These are phyloP conservation scores for Fusarium miscanthi DNA, from an alignment of 2,329 filamentous ascomycete species.

Conservation along the genomic window DNA sequence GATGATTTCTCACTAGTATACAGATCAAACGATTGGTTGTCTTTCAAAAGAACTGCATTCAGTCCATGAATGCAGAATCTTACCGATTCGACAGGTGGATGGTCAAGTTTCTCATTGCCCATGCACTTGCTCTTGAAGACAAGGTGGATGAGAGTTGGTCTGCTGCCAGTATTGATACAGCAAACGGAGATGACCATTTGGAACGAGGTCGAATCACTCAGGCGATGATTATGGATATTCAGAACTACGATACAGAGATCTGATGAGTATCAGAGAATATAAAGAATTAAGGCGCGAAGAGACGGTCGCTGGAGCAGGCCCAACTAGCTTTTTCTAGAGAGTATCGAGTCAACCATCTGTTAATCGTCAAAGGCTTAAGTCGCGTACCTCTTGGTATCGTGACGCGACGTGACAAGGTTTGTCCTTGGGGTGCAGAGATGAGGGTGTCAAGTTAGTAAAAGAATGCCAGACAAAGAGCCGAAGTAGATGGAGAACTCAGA, in stretches of 20 bases:
- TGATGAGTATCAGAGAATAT: background rate
- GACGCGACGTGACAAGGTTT: background rate
- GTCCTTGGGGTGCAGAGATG: background rate
- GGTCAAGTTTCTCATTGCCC: conserved; percentile 55
- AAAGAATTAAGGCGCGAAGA: accelerated
- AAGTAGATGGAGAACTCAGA: background rate
- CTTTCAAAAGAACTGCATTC: conserved; percentile 49
- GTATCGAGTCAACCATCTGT: too few relatives aligned
- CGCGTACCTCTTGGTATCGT: background rate
- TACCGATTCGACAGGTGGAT: conserved; percentile 61
- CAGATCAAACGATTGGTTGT: conserved; percentile 50
- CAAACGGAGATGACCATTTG: conserved; percentile 8
- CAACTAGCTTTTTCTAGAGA: too few relatives aligned
- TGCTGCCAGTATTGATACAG: background rate
- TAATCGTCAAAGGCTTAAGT: too few relatives aligned
- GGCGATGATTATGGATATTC: conserved; percentile 40
- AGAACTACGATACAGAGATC: background rate
- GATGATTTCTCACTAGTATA: background rate
- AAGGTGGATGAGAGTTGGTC: conserved; percentile 45
- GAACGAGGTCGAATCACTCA: conserved; percentile 38
- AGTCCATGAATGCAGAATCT: conserved; percentile 43
- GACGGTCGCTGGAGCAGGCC: background rate
- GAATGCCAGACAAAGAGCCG: background rate
- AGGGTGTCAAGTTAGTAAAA: background rate
- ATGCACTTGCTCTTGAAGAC: conserved; percentile 47